Percentiles rank a stretch among this genome's conserved stretches.
phyloP scores from a whole-genome alignment of 164 flowering plant species.

The Sextonia rubra region DNA sequence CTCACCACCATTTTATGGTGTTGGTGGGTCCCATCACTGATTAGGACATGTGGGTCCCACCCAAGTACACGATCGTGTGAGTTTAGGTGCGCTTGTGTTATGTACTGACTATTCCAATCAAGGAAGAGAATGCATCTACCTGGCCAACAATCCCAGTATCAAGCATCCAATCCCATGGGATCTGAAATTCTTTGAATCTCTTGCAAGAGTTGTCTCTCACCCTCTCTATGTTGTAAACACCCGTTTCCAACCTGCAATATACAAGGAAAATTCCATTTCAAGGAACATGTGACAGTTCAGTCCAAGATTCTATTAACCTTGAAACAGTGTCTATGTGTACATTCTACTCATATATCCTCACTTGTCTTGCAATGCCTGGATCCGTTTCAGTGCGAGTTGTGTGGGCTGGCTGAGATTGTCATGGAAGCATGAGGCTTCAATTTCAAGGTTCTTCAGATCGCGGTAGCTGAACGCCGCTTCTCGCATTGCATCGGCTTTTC shows the following conservation, averaged over 20 bases:
- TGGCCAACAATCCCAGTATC: conserved; percentile 36
- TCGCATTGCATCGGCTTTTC: conserved; percentile 69
- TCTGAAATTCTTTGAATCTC: conserved; percentile 36
- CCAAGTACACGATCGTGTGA: neutral
- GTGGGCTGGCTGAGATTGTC: conserved; percentile 47
- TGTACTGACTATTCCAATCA: neutral
- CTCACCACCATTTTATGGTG: neutral
- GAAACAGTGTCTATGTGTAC: neutral
- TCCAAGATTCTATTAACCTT: neutral
- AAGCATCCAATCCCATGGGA: conserved; percentile 33
- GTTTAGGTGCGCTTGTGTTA: neutral
- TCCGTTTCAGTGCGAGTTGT: conserved; percentile 35
- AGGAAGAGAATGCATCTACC: conserved; percentile 29
- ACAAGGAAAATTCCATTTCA: neutral
- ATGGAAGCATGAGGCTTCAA: conserved; percentile 38
- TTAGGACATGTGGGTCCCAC: neutral
- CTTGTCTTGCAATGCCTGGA: conserved; percentile 76
- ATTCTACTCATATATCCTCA: conserved; percentile 28
- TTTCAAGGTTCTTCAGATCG: conserved; percentile 55
- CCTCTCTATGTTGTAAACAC: conserved; percentile 41
- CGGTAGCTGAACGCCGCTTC: conserved; percentile 75
- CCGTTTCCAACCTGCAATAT: conserved; percentile 54
- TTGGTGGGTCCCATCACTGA: neutral
- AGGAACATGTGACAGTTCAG: neutral
- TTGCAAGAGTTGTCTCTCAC: conserved; percentile 46